A percentile compares a stretch with the other conserved stretches of the same genome.
phyloP scores from a whole-genome alignment of 78 protist species.

The Tieghemostelium lacteum region DNA sequence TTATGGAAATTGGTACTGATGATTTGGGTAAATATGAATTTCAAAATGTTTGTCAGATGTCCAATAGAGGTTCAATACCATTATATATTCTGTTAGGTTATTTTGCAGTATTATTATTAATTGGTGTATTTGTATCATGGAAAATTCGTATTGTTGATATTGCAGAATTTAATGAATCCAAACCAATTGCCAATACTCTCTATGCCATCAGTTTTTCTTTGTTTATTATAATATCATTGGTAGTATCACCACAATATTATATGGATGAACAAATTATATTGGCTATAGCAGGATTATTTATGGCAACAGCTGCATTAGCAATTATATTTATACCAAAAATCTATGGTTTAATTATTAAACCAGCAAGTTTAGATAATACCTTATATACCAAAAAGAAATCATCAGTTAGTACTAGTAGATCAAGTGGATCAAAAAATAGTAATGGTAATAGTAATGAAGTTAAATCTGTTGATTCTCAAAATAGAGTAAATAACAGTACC shows the following conservation, averaged over 20 bases:
- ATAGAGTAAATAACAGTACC: too few relatives aligned
- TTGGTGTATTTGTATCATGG: conserved; percentile 74
- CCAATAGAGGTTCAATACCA: not conserved
- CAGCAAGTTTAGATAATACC: not conserved
- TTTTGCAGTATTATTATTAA: conserved; percentile 20
- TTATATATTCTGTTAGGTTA: conserved; percentile 10
- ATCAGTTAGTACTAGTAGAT: not conserved
- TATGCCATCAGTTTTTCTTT: conserved; percentile 34
- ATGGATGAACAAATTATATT: conserved; percentile 1
- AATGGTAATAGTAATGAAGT: too few relatives aligned
- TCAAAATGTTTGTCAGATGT: conserved; percentile 19
- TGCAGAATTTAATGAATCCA: conserved; percentile 60
- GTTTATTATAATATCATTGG: conserved; percentile 20
- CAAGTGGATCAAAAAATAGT: not conserved
- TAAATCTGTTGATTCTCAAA: too few relatives aligned
- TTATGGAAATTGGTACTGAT: not conserved
- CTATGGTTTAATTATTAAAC: conserved; percentile 11
- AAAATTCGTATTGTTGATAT: conserved; percentile 70
- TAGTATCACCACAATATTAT: conserved; percentile 2
- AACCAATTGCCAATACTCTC: conserved; percentile 13
- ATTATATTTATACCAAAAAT: conserved; percentile 10
- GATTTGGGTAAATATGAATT: conserved; percentile 29
- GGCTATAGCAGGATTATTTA: conserved; percentile 5
- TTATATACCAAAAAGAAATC: conserved; percentile 11
- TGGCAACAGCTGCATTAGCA: not conserved